phyloP scores from a whole-genome alignment of 306 rosid species.

The Cucurbita maxima region DNA sequence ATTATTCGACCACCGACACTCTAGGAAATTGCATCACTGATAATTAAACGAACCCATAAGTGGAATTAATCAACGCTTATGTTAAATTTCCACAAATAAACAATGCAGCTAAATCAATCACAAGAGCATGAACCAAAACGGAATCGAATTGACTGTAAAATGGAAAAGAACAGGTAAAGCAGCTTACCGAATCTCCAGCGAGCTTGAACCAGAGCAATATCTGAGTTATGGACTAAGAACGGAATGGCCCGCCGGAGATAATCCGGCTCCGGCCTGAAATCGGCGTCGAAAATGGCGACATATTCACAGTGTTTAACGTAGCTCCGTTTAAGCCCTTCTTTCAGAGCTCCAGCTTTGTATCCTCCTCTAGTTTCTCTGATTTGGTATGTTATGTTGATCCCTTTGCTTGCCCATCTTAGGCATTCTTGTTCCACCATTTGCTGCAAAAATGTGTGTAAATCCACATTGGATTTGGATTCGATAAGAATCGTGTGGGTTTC shows the following conservation, averaged over 20 bases:
- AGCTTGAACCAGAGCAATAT: constrained; percentile 82
- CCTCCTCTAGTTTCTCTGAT: constrained; percentile 73
- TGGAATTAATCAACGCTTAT: background rate
- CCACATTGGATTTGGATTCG: background rate
- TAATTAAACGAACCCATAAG: background rate
- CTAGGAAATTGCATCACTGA: background rate
- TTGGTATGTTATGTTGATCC: constrained; percentile 70
- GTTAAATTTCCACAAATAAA: background rate
- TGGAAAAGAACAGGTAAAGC: background rate
- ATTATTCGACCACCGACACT: constrained; percentile 49
- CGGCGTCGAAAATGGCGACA: constrained; percentile 89
- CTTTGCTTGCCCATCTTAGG: constrained; percentile 93
- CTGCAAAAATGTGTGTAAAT: constrained; percentile 20
- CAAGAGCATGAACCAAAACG: background rate
- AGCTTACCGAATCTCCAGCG: constrained; percentile 95
- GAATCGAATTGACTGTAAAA: background rate
- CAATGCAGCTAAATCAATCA: background rate
- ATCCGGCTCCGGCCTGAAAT: constrained; percentile 85
- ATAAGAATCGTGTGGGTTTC: background rate
- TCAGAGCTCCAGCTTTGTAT: constrained; percentile 91
- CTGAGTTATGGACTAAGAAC: constrained; percentile 63
- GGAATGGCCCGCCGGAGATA: constrained; percentile 81
- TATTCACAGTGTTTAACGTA: constrained; percentile 86
- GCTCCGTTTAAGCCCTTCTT: constrained; percentile 80
- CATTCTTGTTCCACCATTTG: constrained; percentile 95